These are phyloP conservation scores for Aspergillus ruber DNA, from an alignment of 2,329 filamentous ascomycete species.

Conservation along the genomic window DNA sequence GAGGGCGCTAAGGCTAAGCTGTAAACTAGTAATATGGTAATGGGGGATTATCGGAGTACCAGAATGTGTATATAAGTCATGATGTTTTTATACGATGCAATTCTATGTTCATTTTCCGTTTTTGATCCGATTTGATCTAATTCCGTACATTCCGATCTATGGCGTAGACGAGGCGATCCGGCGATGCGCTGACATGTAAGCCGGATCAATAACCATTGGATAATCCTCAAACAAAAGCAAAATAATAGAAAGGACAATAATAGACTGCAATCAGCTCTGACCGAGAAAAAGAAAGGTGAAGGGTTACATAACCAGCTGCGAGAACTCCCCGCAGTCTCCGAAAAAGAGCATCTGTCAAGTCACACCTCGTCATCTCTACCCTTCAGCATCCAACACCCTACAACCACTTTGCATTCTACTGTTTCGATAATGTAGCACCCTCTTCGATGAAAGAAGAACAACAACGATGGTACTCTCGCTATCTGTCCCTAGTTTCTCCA, in stretches of 20 bases:
- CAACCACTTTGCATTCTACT: background rate
- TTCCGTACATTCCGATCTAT: too few relatives aligned
- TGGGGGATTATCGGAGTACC: background rate
- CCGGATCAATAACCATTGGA: too few relatives aligned
- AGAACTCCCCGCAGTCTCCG: background rate
- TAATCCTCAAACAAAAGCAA: too few relatives aligned
- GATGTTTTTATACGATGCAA: background rate
- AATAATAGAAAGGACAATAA: too few relatives aligned
- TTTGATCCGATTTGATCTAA: background rate
- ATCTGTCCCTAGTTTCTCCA: conserved; percentile 30
- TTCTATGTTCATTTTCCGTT: background rate
- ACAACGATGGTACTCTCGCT: conserved; percentile 35
- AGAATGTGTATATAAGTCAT: conserved; percentile 14
- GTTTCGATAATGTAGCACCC: conserved; percentile 28
- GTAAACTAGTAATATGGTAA: conserved; percentile 25
- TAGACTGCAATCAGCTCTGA: too few relatives aligned
- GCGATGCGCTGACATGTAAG: too few relatives aligned
- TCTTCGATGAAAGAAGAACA: background rate
- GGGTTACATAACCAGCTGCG: background rate
- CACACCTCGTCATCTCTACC: background rate
- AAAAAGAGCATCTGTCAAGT: background rate
- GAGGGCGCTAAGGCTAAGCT: conserved; percentile 46
- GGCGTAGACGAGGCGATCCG: too few relatives aligned
- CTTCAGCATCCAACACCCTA: background rate
- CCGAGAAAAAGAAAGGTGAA: background rate